These are phyloP conservation scores for Penicillium sp. DNA, from an alignment of 2,329 filamentous ascomycete species.

Conservation along the genomic window DNA sequence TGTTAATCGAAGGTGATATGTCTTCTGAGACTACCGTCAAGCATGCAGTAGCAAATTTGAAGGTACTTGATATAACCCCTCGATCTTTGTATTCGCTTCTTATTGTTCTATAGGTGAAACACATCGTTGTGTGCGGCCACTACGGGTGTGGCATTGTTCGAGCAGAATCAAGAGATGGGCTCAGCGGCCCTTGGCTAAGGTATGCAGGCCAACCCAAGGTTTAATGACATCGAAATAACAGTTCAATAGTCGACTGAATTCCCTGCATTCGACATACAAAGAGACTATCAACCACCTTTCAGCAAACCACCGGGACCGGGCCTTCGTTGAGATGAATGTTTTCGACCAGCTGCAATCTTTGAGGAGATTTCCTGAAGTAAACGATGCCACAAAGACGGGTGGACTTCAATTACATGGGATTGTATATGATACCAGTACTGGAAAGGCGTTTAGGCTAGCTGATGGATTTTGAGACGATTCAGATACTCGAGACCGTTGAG, in stretches of 20 bases:
- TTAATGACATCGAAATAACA: background rate
- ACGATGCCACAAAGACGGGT: slow-evolving; percentile 10
- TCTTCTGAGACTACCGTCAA: slow-evolving; percentile 22
- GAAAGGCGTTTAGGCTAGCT: slow-evolving; percentile 6
- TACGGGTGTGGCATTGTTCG: slow-evolving; percentile 26
- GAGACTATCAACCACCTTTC: slow-evolving; percentile 14
- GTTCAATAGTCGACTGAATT: slow-evolving; percentile 18
- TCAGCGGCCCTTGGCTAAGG: slow-evolving; percentile 25
- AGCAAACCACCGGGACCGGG: slow-evolving; percentile 12
- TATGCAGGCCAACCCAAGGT: background rate
- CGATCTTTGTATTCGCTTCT: background rate
- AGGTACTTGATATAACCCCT: background rate
- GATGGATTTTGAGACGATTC: background rate
- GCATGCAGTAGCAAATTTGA: slow-evolving; percentile 20
- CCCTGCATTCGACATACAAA: slow-evolving; percentile 12
- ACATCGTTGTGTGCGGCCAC: slow-evolving; percentile 28
- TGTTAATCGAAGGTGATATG: slow-evolving; percentile 26
- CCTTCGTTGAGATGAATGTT: slow-evolving; percentile 26
- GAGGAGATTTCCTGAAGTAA: slow-evolving; percentile 18
- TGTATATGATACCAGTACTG: slow-evolving; percentile 19
- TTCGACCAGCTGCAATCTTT: slow-evolving; percentile 23
- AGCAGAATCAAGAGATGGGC: slow-evolving; percentile 13
- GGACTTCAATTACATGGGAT: slow-evolving; percentile 20
- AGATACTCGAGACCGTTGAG: too few relatives aligned
- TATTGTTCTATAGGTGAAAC: slow-evolving; percentile 11